Base-by-base conservation (phyloP, 805 yeast genomes). In the Starmerella roubikii region DNA sequence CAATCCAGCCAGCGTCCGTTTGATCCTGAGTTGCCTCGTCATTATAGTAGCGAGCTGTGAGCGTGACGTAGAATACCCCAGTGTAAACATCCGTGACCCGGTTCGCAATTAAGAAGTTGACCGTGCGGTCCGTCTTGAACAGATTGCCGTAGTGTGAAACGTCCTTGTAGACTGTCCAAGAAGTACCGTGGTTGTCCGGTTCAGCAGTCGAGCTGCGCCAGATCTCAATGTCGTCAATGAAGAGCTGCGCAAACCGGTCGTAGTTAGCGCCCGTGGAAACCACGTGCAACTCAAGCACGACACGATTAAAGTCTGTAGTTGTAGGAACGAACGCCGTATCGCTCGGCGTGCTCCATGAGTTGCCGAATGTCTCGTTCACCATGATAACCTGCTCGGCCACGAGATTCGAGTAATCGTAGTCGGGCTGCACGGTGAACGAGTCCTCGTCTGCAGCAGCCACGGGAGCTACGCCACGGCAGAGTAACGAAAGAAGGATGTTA, bases 191-290 rank as follows among this genome's bases (percentile, higher is more conserved):
- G 52, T 76, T 56, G 45, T 69, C 72, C 1, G 94, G 94, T 57
- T 83, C 94, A 13, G 80, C 74, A 2, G 94, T 84, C 2, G 88
- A 77, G 1, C 83, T 75, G 57, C 94, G 70, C 93, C 94, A 83
- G 29, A 83, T 61, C 46, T 80, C 80, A 13, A 68, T 63, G 24
- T 76, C 81, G 15, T 56, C 61, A 9, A 61, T 20, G 35, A 54
- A 60, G 13, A 61, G 31, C 35, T 55, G 54, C 12, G 55, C 61
- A 34, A 62, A 48, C 7, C 66, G 54, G 44, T 62, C 66, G 38
- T 51, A 62, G 44, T 62, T 66, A 20, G 46, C 36, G 16, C 66
- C 66, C 13, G 52, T 49, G n/a, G 58, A 51, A 15, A 54, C 49
- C 5, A 58, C 60, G 7, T 51, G 42, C 21, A 64, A 48, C 30